Base-by-base conservation (phyloP, 805 yeast species). In the Hanseniaspora osmophila region DNA sequence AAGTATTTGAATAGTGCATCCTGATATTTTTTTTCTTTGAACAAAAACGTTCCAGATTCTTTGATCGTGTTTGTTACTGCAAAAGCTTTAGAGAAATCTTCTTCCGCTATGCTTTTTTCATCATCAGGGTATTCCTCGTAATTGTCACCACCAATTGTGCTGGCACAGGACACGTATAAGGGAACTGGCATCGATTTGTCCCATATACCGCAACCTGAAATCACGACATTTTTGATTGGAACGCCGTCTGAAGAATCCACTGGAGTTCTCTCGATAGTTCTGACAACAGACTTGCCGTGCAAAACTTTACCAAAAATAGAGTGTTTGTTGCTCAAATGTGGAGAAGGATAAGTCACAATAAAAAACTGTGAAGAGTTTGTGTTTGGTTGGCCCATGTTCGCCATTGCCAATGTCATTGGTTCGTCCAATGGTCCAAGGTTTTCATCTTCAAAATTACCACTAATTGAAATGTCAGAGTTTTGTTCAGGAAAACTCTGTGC, bases 111-210 rank as follows among this genome's bases (percentile, higher is more conserved):
- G 47, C 69, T 60, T 2, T 56, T 64, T 52, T 82, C 85, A 58
- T 84, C 94, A 48, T 78, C 87, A 0, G 92, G 94, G 52, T 69
- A 75, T 58, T 83, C 92, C 60, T 83, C 92, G 53, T 70, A 84
- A 0, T 74, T 58, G 53, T 84, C 94, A 7, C 84, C 85, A 1
- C 81, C 86, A 7, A 77, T 65, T 0, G 63, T 55, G 48, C 73
- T 74, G 52, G 75, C 75, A 42, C 81, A 72, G 0, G 87, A 84
- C 52, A 78, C 77, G 52, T 54, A 73, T 1, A 79, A 67, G 0
- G 90, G 90, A 2, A 78, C 58, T 0, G 58, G 68, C 65, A 73
- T 71, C 0, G 59, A 59, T 9, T 67, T 70, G 6, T 60, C 50
- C 88, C 90, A 84, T 33, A 53, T 62, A 1, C 92, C 94, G 61